Evolutionary conservation across 2,329 filamentous ascomycete genomes (phyloP), one percentile per base, ranked within the genome.

Genomic region (Bipolaris cookei): DNA sequence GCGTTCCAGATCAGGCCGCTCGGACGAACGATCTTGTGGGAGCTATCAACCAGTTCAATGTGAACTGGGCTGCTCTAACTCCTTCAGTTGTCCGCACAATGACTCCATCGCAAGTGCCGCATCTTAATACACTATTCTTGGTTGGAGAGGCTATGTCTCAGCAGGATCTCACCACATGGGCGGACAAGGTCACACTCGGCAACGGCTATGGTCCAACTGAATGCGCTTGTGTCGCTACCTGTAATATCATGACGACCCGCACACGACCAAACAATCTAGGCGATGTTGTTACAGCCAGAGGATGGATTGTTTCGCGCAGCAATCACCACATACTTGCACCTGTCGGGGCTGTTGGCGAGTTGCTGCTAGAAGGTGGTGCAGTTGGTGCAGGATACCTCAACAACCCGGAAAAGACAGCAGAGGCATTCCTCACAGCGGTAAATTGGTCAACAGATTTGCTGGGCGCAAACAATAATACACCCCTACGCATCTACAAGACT

Each of bases 1-100:
- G 81, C 61, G 77, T 83, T 10, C 80, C 81, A 3, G 78, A 78
- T 32, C 80, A 83, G 51, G 73, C 78, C 8, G 78, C 81, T 18
- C 74, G 80, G 5, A 69, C 80, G 4, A 80, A 80, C 37, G 79
- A 82, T 59, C 74, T 82, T 7, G 70, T 76, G 7, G 78, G 77
- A 3, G 78, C 78, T 2, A 76, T 77, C 47, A 70, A 70, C 38
- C 66, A 64, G 10, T 66, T 76, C 53, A 63, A 67, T 2, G 66
- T 74, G 20, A 82, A 82, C 34, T 79, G 77, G 71, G 74, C 76
- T 10, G 71, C 77, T 51, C 65, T 82, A 14, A 83, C 81, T 0
- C 81, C 82, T 1, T 78, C 79, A 0, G 64, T 75, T 8, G 66
- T 74, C 1, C 64, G 67, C 2, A 71, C 65, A 25, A 69, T 76